Evolutionary conservation across 495 filamentous ascomycete genomes (phyloP), one percentile per base, ranked within the genome.

Genomic region (Amorphotheca resinae): DNA sequence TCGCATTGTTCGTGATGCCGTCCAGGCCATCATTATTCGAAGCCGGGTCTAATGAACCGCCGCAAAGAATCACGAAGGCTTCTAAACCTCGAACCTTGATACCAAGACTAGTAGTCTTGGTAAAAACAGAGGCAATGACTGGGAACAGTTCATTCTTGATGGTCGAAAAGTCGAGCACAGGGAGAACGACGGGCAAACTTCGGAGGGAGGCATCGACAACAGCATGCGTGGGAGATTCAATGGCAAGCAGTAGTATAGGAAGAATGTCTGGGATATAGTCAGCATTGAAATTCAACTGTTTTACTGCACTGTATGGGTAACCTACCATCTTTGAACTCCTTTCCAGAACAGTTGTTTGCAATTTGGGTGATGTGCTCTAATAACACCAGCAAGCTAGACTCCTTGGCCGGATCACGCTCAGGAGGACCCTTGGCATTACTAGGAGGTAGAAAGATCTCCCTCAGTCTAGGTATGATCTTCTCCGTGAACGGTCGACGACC

Each of bases 91-190:
- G 69, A 21, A 96, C 80, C 59, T 98, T 98, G 64, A 96, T 95
- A 2, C 79, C 82, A 33, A 98, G 74, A 53, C 86, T 93, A 57
- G 74, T 89, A 4, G 91, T 98, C 52, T 82, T 87, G 50, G 80
- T 85, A 56, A 98, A 98, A 1, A 94, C 87, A 8, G 69, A 64
- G 4, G 91, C 83, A 49, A 98, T 79, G 11, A 88, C 75, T 0
- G 91, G 91, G 55, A 98, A 98, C 0, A 98, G 69, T 23, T 96
- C 88, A 52, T 88, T 86, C 57, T 95, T 96, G 48, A 95, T 82
- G 2, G 91, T 96, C 38, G 80, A 88, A 51, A 95, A 96, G 55
- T 98, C 91, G 9, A 96, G 73, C 14, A 86, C 76, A 0, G 84
- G 79, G 21, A 96, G 64, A 22, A 95, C 68, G 1, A 69, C 63